Conservation (phyloP, 176 grass and related monocot species). For the Eleusine indica region DNA sequence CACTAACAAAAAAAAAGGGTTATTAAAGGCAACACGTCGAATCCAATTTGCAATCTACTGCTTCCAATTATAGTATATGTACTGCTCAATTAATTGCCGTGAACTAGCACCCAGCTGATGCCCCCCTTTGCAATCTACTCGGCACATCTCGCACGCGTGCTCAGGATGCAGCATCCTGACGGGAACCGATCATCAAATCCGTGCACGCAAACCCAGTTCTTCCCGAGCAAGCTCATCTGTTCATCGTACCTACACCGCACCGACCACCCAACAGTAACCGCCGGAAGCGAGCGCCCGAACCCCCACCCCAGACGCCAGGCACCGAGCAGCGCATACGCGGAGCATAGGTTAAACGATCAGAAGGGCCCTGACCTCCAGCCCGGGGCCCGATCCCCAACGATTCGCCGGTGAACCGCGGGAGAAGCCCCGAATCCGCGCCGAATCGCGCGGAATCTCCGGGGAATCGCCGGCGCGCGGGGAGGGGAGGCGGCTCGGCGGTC, state of each 20-base stretch:
- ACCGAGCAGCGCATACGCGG: not conserved
- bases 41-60: not conserved
- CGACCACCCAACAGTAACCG: conserved; percentile 19
- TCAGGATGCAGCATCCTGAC: not conserved
- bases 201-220: not conserved
- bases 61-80: not conserved
- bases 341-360: conserved; percentile 26
- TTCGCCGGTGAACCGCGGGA: conserved; percentile 13
- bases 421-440: conserved; percentile 33
- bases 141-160: not conserved
- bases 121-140: not conserved
- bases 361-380: conserved; percentile 27
- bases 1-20: not conserved
- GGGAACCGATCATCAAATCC: conserved; percentile 39
- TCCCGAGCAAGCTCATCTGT: conserved; percentile 8
- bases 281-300: not conserved
- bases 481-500: not conserved
- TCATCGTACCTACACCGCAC: conserved; percentile 16
- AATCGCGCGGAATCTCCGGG: conserved; percentile 16
- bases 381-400: conserved; percentile 43
- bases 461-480: conserved; percentile 17
- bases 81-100: not conserved
- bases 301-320: not conserved
- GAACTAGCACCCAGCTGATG: not conserved
- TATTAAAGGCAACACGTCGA: not conserved